Conservation (phyloP, 805 yeast genomes). For the Saccharomycopsis fodiens region DNA sequence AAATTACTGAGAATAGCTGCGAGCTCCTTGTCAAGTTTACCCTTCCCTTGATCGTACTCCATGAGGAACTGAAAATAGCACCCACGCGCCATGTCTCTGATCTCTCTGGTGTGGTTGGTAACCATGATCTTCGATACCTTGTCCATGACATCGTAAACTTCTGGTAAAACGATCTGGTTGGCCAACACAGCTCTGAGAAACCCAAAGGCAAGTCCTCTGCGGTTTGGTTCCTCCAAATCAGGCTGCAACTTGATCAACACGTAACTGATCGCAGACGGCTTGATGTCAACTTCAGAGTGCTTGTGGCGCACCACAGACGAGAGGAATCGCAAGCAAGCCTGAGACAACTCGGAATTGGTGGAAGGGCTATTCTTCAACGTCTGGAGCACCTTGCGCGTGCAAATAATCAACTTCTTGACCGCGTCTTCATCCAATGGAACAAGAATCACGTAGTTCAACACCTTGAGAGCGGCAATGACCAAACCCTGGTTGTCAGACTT, state of each 20-base stretch:
- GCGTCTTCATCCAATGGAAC: slow-evolving; percentile 50
- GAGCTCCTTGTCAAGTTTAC: slow-evolving; percentile 75
- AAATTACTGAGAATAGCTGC: slow-evolving; percentile 73
- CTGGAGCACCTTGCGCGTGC: slow-evolving; percentile 52
- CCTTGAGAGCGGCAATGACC: slow-evolving; percentile 56
- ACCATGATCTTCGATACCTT: slow-evolving; percentile 77
- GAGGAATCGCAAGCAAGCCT: slow-evolving; percentile 66
- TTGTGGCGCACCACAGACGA: slow-evolving; percentile 66
- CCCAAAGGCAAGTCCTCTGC: slow-evolving; percentile 82
- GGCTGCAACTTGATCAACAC: slow-evolving; percentile 68
- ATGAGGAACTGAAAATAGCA: slow-evolving; percentile 78
- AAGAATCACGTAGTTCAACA: slow-evolving; percentile 51
- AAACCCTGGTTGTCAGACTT: slow-evolving; percentile 69
- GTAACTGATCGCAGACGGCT: slow-evolving; percentile 66
- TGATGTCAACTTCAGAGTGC: slow-evolving; percentile 48
- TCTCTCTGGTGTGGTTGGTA: slow-evolving; percentile 75
- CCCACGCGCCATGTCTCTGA: slow-evolving; percentile 77
- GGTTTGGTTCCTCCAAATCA: slow-evolving; percentile 82
- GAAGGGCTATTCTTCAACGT: slow-evolving; percentile 70
- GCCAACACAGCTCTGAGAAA: slow-evolving; percentile 74
- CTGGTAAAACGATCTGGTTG: slow-evolving; percentile 72
- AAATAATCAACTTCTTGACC: slow-evolving; percentile 42
- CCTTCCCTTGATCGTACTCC: slow-evolving; percentile 92
- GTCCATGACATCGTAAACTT: slow-evolving; percentile 84
- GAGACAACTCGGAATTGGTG: slow-evolving; percentile 74